Evolutionary conservation across 2,329 filamentous ascomycete species (phyloP).

Genomic region (Aspergillus quadrilineatus): DNA sequence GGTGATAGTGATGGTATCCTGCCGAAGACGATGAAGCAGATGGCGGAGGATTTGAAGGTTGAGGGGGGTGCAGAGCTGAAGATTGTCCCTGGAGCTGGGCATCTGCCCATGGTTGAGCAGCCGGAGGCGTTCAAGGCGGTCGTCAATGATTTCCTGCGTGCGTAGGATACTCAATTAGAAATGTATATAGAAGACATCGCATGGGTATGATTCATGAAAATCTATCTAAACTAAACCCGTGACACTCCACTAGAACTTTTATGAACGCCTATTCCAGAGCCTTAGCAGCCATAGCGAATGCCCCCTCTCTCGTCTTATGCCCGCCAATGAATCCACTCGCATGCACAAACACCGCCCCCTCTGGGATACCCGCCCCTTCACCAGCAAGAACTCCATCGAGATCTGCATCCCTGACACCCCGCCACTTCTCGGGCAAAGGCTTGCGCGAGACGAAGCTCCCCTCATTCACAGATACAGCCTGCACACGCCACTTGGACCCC

Average conservation of each 20-base stretch:
- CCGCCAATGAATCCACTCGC: constrained; percentile 95
- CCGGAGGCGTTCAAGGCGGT: constrained; percentile 66
- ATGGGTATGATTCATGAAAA: not conserved
- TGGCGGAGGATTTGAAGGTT: constrained; percentile 59
- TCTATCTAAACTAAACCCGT: no score
- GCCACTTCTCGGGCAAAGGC: constrained; percentile 86
- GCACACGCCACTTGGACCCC: constrained; percentile 86
- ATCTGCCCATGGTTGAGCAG: constrained; percentile 81
- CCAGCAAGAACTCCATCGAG: constrained; percentile 61
- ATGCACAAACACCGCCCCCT: constrained; percentile 83
- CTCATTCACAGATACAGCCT: constrained; percentile 80
- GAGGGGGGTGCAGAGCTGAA: constrained; percentile 61
- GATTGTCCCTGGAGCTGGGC: constrained; percentile 68
- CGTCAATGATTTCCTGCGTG: constrained; percentile 57
- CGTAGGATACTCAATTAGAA: not conserved
- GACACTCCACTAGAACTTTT: not conserved
- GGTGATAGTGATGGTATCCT: constrained; percentile 73
- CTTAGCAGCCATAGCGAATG: constrained; percentile 69
- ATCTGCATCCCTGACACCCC: constrained; percentile 82
- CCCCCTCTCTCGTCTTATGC: constrained; percentile 87
- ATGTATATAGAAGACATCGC: not conserved
- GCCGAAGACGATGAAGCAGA: constrained; percentile 76
- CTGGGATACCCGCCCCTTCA: constrained; percentile 41
- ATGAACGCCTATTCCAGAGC: not conserved
- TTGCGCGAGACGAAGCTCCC: constrained; percentile 91